These are phyloP conservation scores for Colletotrichum gigasporum DNA, from an alignment of 2,329 filamentous ascomycete species.

Conservation along the genomic window DNA sequence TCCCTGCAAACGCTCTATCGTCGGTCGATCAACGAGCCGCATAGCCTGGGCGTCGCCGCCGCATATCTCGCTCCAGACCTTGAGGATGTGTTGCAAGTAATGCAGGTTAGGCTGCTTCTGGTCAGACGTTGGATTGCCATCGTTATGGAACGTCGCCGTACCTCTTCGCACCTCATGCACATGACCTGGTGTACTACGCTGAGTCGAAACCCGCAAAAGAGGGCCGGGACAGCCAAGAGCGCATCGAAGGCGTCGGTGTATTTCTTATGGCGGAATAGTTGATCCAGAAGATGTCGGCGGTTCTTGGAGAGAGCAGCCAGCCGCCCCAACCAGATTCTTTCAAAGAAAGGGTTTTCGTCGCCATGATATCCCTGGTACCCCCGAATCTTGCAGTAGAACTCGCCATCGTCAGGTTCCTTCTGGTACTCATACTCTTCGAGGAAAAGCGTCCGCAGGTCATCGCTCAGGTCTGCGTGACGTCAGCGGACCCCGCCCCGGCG, in stretches of 20 bases:
- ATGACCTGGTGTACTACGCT: not conserved
- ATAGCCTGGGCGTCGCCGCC: not conserved
- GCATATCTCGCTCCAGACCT: not conserved
- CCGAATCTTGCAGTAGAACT: not conserved
- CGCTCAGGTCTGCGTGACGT: not conserved
- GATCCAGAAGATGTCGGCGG: not conserved
- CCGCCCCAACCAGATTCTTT: not conserved
- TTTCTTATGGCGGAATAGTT: constrained; percentile 4
- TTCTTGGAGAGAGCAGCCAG: constrained; percentile 5
- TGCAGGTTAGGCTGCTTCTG: not conserved
- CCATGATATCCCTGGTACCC: not conserved
- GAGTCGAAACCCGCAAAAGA: not conserved
- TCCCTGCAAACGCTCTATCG: not conserved
- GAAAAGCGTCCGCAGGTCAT: not conserved
- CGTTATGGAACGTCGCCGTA: not conserved
- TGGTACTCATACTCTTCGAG: not conserved
- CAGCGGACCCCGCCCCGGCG: not conserved
- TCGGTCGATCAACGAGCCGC: not conserved
- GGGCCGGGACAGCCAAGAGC: not conserved
- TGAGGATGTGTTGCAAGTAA: constrained; percentile 1
- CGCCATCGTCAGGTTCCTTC: not conserved
- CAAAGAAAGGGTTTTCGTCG: not conserved
- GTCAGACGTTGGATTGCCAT: not conserved
- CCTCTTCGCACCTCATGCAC: not conserved
- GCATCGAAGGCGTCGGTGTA: not conserved